These are phyloP conservation scores for Omphalotus olearius DNA, from an alignment of 1,284 basidiomycete genomes.

Conservation along the genomic window DNA sequence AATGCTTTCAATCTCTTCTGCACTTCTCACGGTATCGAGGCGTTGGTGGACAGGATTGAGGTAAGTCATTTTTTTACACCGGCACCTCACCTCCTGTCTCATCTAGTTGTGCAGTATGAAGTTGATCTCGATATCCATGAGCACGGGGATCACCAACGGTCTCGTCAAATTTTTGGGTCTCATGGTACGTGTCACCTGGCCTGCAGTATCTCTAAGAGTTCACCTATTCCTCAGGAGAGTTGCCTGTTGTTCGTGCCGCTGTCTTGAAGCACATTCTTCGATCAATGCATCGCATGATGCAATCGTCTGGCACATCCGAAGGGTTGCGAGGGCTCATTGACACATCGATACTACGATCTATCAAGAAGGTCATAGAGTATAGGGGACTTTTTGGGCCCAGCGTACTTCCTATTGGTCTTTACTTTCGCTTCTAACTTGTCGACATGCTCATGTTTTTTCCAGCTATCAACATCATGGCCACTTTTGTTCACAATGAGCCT, in stretches of 20 bases:
- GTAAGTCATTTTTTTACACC: slow-evolving; percentile 41
- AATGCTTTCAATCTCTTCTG: slow-evolving; percentile 90
- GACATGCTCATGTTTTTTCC: slow-evolving; percentile 7
- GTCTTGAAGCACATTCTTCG: slow-evolving; percentile 90
- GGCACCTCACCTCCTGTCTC: not conserved
- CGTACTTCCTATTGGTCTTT: slow-evolving; percentile 76
- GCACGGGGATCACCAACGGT: slow-evolving; percentile 38
- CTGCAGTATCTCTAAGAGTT: not conserved
- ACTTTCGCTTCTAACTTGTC: slow-evolving; percentile 4
- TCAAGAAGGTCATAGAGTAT: slow-evolving; percentile 87
- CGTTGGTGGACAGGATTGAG: slow-evolving; percentile 83
- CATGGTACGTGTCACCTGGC: slow-evolving; percentile 41
- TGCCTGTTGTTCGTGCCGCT: slow-evolving; percentile 65
- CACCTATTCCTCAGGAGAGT: slow-evolving; percentile 38
- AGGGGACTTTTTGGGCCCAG: slow-evolving; percentile 83
- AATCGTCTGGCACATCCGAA: slow-evolving; percentile 90
- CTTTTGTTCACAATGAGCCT: slow-evolving; percentile 98
- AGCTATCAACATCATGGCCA: slow-evolving; percentile 97
- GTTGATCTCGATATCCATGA: slow-evolving; percentile 65
- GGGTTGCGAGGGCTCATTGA: slow-evolving; percentile 95
- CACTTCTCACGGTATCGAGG: slow-evolving; percentile 81
- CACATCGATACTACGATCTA: slow-evolving; percentile 79
- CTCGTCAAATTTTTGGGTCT: slow-evolving; percentile 47
- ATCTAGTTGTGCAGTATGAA: slow-evolving; percentile 48
- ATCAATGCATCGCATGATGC: slow-evolving; percentile 96